Conservation (phyloP, 75 land plant species). For the Cryptomeria japonica region DNA sequence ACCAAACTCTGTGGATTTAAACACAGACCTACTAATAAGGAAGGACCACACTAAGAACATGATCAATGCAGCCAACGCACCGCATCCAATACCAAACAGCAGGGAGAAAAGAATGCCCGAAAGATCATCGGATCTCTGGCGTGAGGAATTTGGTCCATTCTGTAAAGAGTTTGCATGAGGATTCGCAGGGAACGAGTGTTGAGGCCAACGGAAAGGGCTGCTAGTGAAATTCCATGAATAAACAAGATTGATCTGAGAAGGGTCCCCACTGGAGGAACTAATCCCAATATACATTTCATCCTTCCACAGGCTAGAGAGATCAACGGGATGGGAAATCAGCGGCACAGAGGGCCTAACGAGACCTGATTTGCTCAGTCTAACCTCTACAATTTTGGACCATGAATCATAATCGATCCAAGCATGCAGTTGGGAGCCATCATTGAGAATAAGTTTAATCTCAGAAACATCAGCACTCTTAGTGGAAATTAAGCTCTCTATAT, state of each 20-base stretch:
- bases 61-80: slow-evolving; percentile 35
- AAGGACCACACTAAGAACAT: slow-evolving; percentile 33
- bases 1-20: slow-evolving; percentile 6
- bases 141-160: not conserved
- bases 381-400: slow-evolving; percentile 41
- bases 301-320: slow-evolving; percentile 45
- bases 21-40: slow-evolving; percentile 1
- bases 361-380: slow-evolving; percentile 46
- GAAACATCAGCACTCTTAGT: slow-evolving; percentile 37
- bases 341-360: slow-evolving; percentile 35
- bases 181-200: slow-evolving; percentile 57
- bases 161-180: slow-evolving; percentile 18
- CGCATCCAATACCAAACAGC: slow-evolving; percentile 43
- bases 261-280: slow-evolving; percentile 56
- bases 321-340: slow-evolving; percentile 41
- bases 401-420: slow-evolving; percentile 80
- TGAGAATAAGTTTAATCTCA: slow-evolving; percentile 27
- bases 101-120: slow-evolving; percentile 26
- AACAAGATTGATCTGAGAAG: slow-evolving; percentile 32
- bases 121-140: slow-evolving; percentile 11
- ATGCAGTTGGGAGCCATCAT: slow-evolving; percentile 36
- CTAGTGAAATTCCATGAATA: slow-evolving; percentile 67
- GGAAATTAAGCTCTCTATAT: slow-evolving; percentile 42
- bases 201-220: slow-evolving; percentile 22
- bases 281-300: slow-evolving; percentile 70